A percentile compares a stretch with the other conserved stretches of the same genome.
Conservation (phyloP, 176 grass and related monocot genomes). For the Guadua angustifolia region DNA sequence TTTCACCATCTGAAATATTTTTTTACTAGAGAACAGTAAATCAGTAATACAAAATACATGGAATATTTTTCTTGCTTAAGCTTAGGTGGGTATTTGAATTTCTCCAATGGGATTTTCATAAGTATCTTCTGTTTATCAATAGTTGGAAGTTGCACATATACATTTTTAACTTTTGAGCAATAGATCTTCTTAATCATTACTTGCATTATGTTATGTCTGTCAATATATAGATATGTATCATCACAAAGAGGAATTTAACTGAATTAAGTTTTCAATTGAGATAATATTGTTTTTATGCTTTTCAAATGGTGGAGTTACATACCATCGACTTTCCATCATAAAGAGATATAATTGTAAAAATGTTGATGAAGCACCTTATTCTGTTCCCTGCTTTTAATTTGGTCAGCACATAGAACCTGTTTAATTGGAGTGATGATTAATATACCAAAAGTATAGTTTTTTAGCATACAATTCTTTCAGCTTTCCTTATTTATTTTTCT, state of each 20-base stretch:
- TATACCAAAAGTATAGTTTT: constrained; percentile 3
- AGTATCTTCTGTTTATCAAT: constrained; percentile 15
- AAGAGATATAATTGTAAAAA: constrained; percentile 1
- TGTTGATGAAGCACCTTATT: constrained; percentile 20
- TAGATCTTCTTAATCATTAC: constrained; percentile 10
- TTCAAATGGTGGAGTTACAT: background rate
- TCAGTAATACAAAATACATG: too few species aligned
- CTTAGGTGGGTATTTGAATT: constrained; percentile 70
- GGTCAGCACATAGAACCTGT: background rate
- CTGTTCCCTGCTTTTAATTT: constrained; percentile 27
- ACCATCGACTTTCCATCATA: background rate
- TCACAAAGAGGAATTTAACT: constrained; percentile 19
- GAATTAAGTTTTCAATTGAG: background rate
- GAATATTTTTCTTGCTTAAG: too few species aligned
- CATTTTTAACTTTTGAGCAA: constrained; percentile 2
- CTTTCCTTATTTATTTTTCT: constrained; percentile 29
- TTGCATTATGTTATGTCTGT: background rate
- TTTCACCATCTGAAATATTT: too few species aligned
- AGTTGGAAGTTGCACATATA: constrained; percentile 12
- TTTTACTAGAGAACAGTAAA: too few species aligned
- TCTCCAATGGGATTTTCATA: constrained; percentile 25
- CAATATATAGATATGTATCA: constrained; percentile 1
- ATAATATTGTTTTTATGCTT: background rate
- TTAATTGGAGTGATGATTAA: constrained; percentile 29
- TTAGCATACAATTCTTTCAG: background rate